Evolutionary conservation across 129 eudicot species (phyloP), one percentile per base, ranked within the genome.

Genomic region (Lactuca sativa): DNA sequence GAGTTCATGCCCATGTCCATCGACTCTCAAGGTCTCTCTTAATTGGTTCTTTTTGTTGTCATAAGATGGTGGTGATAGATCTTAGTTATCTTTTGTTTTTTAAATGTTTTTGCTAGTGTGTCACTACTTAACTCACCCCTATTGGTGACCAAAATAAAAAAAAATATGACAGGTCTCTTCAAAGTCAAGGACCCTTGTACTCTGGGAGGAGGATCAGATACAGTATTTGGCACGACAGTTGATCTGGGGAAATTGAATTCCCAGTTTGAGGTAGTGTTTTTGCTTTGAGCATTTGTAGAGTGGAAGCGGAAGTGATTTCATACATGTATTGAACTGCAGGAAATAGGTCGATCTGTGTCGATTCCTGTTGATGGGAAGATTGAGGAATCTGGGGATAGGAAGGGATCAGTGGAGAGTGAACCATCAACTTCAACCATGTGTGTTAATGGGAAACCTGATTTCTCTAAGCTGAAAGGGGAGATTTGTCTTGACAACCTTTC

Each of bases 391-490:
- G 81, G 49, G 62, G 83, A 55, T 69, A 81, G 56, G 65, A 82
- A 81, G 49, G 85, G 64, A 64, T 55, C 71, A 14, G 62, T 41
- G 18, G 80, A 78, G 75, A 74, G 72, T 76, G 77, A 51, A 64
- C 67, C 90, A 9, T 43, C 85, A 18, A 81, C 66, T 43, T 77
- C 93, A 68, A 62, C 81, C 21, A 44, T 56, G 65, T 77, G 71
- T 78, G 36, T 70, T 70, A 72, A 81, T 59, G 69, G 56, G 67
- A 80, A 80, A 72, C 99, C 99, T 58, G 86, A 95, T 81, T 95
- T 95, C 80, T 87, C 96, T 52, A 77, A 73, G 84, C 75, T 95
- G 68, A 78, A 84, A 48, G 97, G 97, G 69, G 84, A 90, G 79
- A 85, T 95, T 62, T 69, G 84, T 74, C 72, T 95, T 60, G 95